Percentiles rank a stretch among this genome's conserved stretches.
Conservation (phyloP, 768 basidiomycete genomes). For the Termitomyces sp. region DNA sequence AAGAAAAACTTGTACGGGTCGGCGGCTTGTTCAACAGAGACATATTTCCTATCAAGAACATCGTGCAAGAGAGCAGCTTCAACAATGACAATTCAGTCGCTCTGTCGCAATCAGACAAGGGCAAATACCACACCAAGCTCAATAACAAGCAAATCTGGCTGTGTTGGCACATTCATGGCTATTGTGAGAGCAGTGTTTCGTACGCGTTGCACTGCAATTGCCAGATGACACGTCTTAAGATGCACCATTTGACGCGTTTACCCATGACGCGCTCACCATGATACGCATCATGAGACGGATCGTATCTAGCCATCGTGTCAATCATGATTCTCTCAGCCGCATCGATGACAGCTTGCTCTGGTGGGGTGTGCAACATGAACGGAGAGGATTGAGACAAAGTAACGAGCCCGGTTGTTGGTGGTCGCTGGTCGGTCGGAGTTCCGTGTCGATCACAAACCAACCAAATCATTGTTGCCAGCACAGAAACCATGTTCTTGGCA, state of each 20-base stretch:
- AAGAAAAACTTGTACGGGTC: slow-evolving; percentile 67
- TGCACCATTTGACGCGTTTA: slow-evolving; percentile 3
- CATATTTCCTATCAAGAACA: slow-evolving; percentile 84
- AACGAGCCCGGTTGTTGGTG: not conserved
- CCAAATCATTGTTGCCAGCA: not conserved
- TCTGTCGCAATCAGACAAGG: not conserved
- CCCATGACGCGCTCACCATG: slow-evolving; percentile 53
- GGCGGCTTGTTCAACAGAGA: slow-evolving; percentile 48
- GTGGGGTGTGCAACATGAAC: slow-evolving; percentile 47
- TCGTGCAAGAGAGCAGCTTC: slow-evolving; percentile 85
- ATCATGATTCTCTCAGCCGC: slow-evolving; percentile 70
- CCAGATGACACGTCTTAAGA: slow-evolving; percentile 6
- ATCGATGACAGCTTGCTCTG: slow-evolving; percentile 49
- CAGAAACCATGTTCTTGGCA: not conserved
- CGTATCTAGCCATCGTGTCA: slow-evolving; percentile 72
- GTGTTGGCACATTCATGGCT: slow-evolving; percentile 44
- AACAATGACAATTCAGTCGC: not conserved
- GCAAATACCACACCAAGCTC: slow-evolving; percentile 48
- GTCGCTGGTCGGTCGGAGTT: not conserved
- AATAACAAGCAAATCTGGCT: slow-evolving; percentile 70
- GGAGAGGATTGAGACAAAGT: not conserved
- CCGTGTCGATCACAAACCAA: not conserved
- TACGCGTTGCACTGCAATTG: slow-evolving; percentile 69
- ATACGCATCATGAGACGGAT: slow-evolving; percentile 76
- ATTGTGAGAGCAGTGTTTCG: slow-evolving; percentile 71